Percentiles rank a stretch among this genome's conserved stretches.
phyloP scores from a whole-genome alignment of 2,329 filamentous ascomycete genomes.

The Hymenoscyphus albidus region DNA sequence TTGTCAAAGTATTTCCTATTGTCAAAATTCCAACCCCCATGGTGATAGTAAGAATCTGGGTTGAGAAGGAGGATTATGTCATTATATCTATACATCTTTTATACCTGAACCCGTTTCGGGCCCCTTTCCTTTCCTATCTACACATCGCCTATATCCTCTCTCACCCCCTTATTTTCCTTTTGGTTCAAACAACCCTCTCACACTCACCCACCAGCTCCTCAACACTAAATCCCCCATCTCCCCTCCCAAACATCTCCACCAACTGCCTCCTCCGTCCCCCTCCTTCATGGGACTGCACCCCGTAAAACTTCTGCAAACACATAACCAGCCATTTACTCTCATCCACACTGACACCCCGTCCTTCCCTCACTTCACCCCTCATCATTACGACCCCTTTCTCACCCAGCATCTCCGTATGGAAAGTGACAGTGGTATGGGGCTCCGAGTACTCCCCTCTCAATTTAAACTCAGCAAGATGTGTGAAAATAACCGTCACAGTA shows the following conservation, averaged over 20 bases:
- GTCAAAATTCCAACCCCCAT: no score
- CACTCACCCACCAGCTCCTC: constrained; percentile 85
- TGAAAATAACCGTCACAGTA: constrained; percentile 81
- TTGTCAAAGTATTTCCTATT: no score
- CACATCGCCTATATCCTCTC: not conserved
- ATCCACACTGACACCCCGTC: constrained; percentile 69
- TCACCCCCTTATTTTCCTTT: not conserved
- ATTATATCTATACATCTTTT: not conserved
- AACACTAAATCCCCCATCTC: constrained; percentile 75
- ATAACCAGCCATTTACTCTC: constrained; percentile 89
- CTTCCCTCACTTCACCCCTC: constrained; percentile 75
- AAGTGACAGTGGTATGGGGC: constrained; percentile 90
- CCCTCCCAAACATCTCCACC: constrained; percentile 75
- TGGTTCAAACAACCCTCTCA: constrained; percentile 63
- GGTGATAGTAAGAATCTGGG: no score
- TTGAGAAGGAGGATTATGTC: not conserved
- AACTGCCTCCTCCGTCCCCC: constrained; percentile 63
- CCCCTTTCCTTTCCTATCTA: not conserved
- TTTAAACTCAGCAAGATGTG: constrained; percentile 90
- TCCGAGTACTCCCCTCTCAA: constrained; percentile 81
- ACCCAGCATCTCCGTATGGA: constrained; percentile 75
- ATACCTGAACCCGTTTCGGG: not conserved
- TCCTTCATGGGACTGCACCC: constrained; percentile 45
- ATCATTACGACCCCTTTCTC: constrained; percentile 79
- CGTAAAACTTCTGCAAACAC: constrained; percentile 93